Evolutionary conservation across 2,329 filamentous ascomycete genomes (phyloP).

Genomic region (Nannizziopsis arthrosporioides): DNA sequence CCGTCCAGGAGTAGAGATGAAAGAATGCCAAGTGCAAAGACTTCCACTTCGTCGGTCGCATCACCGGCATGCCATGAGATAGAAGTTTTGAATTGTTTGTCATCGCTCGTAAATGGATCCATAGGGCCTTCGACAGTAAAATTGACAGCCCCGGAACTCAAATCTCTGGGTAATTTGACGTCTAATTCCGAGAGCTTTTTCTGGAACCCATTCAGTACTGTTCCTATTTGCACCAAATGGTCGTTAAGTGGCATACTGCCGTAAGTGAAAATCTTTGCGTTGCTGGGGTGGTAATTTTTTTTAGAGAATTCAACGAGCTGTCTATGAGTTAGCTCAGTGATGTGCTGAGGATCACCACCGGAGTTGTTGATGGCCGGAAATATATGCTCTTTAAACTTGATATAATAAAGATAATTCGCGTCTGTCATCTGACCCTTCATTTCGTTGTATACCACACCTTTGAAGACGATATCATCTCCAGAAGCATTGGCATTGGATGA

Average conservation of each 20-base stretch:
- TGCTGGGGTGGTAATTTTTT: constrained; percentile 93
- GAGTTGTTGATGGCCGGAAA: constrained; percentile 94
- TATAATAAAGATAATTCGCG: constrained; percentile 90
- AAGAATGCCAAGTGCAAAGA: constrained; percentile 72
- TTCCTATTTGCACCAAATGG: constrained; percentile 68
- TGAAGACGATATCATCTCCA: constrained; percentile 56
- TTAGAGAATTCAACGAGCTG: constrained; percentile 80
- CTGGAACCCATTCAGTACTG: constrained; percentile 61
- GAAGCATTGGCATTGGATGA: constrained; percentile 19
- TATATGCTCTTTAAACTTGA: constrained; percentile 86
- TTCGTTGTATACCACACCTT: constrained; percentile 97
- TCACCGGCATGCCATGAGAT: constrained; percentile 86
- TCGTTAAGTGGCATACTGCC: constrained; percentile 78
- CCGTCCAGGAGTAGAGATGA: constrained; percentile 81
- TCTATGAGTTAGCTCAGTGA: constrained; percentile 86
- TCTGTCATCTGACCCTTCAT: constrained; percentile 99
- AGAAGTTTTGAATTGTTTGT: constrained; percentile 87
- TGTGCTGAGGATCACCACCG: constrained; percentile 89
- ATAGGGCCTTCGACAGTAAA: constrained; percentile 68
- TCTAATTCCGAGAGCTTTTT: constrained; percentile 58
- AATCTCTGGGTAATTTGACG: constrained; percentile 62
- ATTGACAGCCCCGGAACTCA: constrained; percentile 53
- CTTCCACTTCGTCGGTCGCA: constrained; percentile 69
- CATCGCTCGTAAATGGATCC: constrained; percentile 72
- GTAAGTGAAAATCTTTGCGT: constrained; percentile 91